Percentiles rank a stretch among this genome's conserved stretches.
Conservation (phyloP, 768 basidiomycete genomes). For the Lanmaoa pseudosensibilis region DNA sequence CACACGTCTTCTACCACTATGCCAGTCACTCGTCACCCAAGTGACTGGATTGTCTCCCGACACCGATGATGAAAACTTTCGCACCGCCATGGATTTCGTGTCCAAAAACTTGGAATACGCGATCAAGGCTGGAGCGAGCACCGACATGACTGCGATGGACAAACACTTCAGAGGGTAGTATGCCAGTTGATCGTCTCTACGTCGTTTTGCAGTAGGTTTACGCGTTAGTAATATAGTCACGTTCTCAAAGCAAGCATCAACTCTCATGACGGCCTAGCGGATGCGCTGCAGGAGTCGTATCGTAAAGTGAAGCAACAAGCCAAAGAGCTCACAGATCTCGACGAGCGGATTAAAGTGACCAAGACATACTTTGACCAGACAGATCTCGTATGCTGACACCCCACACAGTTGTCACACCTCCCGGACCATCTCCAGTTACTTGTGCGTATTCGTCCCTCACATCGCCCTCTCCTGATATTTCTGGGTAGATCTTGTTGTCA, state of each 20-base stretch:
- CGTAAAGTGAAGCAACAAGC: constrained; percentile 50
- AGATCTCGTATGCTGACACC: constrained; percentile 1
- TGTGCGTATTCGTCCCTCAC: constrained; percentile 40
- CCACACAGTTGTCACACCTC: constrained; percentile 50
- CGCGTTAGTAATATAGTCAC: constrained; percentile 39
- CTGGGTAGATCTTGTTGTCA: constrained; percentile 54
- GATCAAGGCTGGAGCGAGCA: constrained; percentile 54
- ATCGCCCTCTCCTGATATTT: constrained; percentile 1
- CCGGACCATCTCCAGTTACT: constrained; percentile 75
- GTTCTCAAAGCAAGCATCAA: constrained; percentile 70
- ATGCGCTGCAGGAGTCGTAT: constrained; percentile 58
- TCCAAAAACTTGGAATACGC: constrained; percentile 59
- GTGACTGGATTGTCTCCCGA: constrained; percentile 52
- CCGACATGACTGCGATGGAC: constrained; percentile 56
- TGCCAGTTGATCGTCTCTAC: constrained; percentile 2
- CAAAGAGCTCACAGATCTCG: constrained; percentile 54
- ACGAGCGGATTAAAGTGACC: constrained; percentile 62
- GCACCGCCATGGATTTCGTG: constrained; percentile 53
- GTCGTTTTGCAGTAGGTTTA: constrained; percentile 14
- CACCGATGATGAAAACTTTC: constrained; percentile 43
- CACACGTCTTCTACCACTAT: constrained; percentile 53
- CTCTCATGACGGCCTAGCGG: constrained; percentile 57
- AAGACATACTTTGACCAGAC: background rate
- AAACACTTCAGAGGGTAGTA: constrained; percentile 54
- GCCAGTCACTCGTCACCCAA: constrained; percentile 55